Evolutionary conservation across 805 yeast species (phyloP).

Genomic region (Teunomyces tritomae): DNA sequence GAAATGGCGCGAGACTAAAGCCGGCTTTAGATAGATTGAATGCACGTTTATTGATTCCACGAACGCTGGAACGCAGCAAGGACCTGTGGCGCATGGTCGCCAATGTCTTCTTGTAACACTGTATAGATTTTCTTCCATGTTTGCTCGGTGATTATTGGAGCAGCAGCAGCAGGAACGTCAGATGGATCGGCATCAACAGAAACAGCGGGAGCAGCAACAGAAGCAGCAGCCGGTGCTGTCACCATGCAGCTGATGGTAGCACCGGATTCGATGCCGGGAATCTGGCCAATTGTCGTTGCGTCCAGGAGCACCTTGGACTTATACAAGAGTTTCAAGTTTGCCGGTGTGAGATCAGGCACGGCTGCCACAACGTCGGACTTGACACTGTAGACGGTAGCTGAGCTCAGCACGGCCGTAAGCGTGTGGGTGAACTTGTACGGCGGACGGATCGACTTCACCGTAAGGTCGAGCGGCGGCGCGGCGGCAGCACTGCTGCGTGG

Average conservation of each 20-base stretch:
- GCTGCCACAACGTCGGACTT: constrained; percentile 35
- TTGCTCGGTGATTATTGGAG: constrained; percentile 7
- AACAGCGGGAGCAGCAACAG: not conserved
- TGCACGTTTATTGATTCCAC: constrained; percentile 3
- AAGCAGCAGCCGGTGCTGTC: not conserved
- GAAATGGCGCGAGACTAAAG: constrained; percentile 9
- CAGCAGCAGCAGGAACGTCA: constrained; percentile 7
- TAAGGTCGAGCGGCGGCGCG: constrained; percentile 20
- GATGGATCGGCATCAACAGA: constrained; percentile 1
- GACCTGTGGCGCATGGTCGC: constrained; percentile 15
- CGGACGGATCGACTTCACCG: constrained; percentile 65
- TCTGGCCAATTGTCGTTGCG: constrained; percentile 32
- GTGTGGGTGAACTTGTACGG: constrained; percentile 57
- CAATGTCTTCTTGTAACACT: constrained; percentile 18
- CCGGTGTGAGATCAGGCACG: constrained; percentile 26
- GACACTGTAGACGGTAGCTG: constrained; percentile 34
- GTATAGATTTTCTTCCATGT: constrained; percentile 21
- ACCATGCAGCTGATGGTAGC: constrained; percentile 1
- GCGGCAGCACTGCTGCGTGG: constrained; percentile 15
- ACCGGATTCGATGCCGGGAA: constrained; percentile 3
- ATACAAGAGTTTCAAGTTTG: constrained; percentile 49
- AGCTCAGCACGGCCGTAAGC: constrained; percentile 20
- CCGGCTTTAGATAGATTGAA: constrained; percentile 2
- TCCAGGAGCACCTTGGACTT: constrained; percentile 66
- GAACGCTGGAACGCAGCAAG: constrained; percentile 11